A percentile compares a stretch with the other conserved stretches of the same genome.
phyloP scores from a whole-genome alignment of 371 early-diverging fungal genomes.

The Polyrhizophydium stewartii region DNA sequence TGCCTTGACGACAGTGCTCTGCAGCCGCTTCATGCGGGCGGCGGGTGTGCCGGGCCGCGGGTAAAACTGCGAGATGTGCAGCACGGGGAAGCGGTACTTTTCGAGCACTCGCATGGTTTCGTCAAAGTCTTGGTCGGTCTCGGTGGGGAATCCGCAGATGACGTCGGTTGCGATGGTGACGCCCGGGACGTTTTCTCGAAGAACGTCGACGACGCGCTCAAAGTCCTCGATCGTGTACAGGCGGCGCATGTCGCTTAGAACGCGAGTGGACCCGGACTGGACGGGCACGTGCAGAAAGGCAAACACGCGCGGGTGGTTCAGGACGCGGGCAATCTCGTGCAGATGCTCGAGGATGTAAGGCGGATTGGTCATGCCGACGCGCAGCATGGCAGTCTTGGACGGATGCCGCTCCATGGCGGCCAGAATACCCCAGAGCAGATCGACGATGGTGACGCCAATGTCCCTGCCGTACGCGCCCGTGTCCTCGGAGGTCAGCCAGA shows the following conservation, averaged over 20 bases:
- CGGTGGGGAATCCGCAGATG: conserved; percentile 52
- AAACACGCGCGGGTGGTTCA: conserved; percentile 43
- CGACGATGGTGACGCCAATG: conserved; percentile 38
- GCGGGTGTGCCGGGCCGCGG: conserved; percentile 54
- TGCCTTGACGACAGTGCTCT: conserved; percentile 34
- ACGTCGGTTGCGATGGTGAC: conserved; percentile 48
- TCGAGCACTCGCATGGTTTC: conserved; percentile 33
- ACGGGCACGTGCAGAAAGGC: conserved; percentile 52
- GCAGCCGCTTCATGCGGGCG: conserved; percentile 35
- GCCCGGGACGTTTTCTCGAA: conserved; percentile 21
- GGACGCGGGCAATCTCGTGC: conserved; percentile 38
- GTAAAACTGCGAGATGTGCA: conserved; percentile 55
- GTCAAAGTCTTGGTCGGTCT: conserved; percentile 42
- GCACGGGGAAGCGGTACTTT: conserved; percentile 33
- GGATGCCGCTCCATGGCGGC: conserved; percentile 29
- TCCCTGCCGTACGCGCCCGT: conserved; percentile 51
- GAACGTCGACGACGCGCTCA: conserved; percentile 23
- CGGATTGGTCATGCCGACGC: conserved; percentile 56
- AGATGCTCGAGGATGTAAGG: conserved; percentile 54
- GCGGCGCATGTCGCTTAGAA: conserved; percentile 45
- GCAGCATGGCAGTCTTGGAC: conserved; percentile 31
- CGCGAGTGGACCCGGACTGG: conserved; percentile 37
- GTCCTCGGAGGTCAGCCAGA: conserved; percentile 56
- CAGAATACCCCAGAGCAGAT: conserved; percentile 37
- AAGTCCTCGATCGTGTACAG: conserved; percentile 44